Evolutionary conservation across 2,329 filamentous ascomycete genomes (phyloP), one percentile per base, ranked within the genome.

Genomic region (Colletotrichum ledebouriae): DNA sequence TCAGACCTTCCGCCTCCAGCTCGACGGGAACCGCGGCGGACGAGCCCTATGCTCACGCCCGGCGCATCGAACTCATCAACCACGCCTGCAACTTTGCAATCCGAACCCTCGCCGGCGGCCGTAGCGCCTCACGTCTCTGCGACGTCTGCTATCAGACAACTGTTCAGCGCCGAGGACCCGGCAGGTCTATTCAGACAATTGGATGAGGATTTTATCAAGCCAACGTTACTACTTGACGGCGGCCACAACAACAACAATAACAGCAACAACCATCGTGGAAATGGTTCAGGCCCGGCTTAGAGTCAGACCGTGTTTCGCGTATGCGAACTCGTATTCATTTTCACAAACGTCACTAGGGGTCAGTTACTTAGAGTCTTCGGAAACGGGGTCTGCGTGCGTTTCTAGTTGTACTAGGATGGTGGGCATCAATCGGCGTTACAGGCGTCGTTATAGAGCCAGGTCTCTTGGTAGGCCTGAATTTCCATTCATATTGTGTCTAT

Each of bases 181-280:
- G 92, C 93, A 10, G 94, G 92, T 52, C 89, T 97, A 81, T 97
- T 99, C 79, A 90, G 90, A 73, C 94, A 97, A 80, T 83, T 99
- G 69, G 96, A 99, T 78, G 96, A 99, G 79, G 94, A 94, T 69
- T 98, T 94, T 78, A 94, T 98, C 79, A 98, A 98, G 84, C 95
- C 95, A 17, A 93, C 91, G 76, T 81, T 98, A 63, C 80, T 98
- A 72, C 86, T 98, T 20, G 94, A 98, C 80, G 92, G 91, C 52
- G 84, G 84, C 25, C 75, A 75, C 44, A 73, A 73, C 42, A 68
- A 46, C 25, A 50, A 47, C 49, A 56, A 59, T 33, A 55, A 64
- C 42, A 68, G 42, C 25, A 50, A 47, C 49, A 56, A 59, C 39
- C 50, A 64, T 29, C 58, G 66, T 11, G 69, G 60, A 5, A 69